phyloP scores from a whole-genome alignment of 768 basidiomycete genomes.

The Suillus plorans region DNA sequence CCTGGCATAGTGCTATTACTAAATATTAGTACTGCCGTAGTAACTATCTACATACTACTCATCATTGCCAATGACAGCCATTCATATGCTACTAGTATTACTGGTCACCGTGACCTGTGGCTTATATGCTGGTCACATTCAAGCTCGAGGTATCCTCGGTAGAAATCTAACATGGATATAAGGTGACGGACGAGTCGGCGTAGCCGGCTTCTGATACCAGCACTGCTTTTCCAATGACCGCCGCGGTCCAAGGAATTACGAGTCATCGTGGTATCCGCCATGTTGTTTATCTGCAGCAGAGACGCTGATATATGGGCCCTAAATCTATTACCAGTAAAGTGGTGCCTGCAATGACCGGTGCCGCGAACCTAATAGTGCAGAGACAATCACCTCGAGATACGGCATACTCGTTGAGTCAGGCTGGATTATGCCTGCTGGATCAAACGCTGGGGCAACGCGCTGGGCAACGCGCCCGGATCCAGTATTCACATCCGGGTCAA shows the following conservation, averaged over 20 bases:
- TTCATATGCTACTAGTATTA: background rate
- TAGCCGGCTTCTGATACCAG: background rate
- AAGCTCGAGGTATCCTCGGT: background rate
- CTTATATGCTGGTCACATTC: background rate
- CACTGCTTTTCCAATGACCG: background rate
- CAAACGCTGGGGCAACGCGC: background rate
- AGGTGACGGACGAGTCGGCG: background rate
- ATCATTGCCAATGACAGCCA: background rate
- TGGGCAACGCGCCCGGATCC: background rate
- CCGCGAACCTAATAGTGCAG: background rate
- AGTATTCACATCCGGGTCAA: background rate
- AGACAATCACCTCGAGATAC: background rate
- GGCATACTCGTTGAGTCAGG: background rate
- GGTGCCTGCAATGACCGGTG: background rate
- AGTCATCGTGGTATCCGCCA: background rate
- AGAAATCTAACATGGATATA: background rate
- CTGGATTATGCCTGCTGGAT: slow-evolving; percentile 1
- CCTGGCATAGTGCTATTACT: background rate
- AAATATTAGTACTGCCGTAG: background rate
- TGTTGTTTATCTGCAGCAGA: background rate
- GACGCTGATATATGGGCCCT: background rate
- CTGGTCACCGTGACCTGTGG: background rate
- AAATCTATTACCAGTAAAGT: background rate
- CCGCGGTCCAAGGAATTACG: background rate
- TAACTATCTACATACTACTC: too few species aligned